phyloP scores from a whole-genome alignment of 2,329 filamentous ascomycete genomes.

The Botrytis squamosa region DNA sequence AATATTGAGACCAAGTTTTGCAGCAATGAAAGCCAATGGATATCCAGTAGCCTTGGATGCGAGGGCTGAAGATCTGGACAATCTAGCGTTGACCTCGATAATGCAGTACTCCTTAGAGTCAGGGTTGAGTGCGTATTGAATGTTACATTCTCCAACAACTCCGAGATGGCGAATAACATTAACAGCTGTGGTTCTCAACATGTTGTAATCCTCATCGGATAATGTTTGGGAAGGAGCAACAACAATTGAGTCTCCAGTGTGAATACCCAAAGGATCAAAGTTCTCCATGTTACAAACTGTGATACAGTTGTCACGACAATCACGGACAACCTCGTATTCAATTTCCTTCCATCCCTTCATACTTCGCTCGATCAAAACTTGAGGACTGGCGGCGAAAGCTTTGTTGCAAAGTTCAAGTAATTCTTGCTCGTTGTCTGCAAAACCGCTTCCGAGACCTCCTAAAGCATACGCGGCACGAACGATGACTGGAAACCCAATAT shows the following conservation, averaged over 20 bases:
- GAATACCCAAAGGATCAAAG: slow-evolving; percentile 95
- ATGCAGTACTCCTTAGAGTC: slow-evolving; percentile 97
- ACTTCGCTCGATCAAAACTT: slow-evolving; percentile 97
- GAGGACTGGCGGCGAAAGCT: slow-evolving; percentile 88
- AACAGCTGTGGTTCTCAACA: slow-evolving; percentile 95
- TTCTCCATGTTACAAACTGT: slow-evolving; percentile 99
- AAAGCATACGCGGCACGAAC: slow-evolving; percentile 95
- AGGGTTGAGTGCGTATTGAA: slow-evolving; percentile 94
- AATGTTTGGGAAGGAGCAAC: slow-evolving; percentile 96
- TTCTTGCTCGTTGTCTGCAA: slow-evolving; percentile 91
- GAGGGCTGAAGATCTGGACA: slow-evolving; percentile 93
- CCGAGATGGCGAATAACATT: slow-evolving; percentile 97
- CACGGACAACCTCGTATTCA: slow-evolving; percentile 96
- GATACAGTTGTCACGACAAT: slow-evolving; percentile 97
- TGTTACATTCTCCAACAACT: slow-evolving; percentile 97
- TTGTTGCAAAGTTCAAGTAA: slow-evolving; percentile 89
- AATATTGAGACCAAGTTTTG: slow-evolving; percentile 96
- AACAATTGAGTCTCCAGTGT: slow-evolving; percentile 98
- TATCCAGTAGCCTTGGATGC: slow-evolving; percentile 98
- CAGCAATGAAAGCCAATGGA: slow-evolving; percentile 93
- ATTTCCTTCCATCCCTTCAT: slow-evolving; percentile 99
- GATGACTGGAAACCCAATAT: slow-evolving; percentile 95
- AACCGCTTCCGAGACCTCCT: slow-evolving; percentile 92
- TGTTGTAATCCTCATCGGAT: slow-evolving; percentile 98
- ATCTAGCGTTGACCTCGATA: slow-evolving; percentile 97